Base-by-base conservation (phyloP, 192 early-diverging fungal genomes). In the Powellomyces hirtus region DNA sequence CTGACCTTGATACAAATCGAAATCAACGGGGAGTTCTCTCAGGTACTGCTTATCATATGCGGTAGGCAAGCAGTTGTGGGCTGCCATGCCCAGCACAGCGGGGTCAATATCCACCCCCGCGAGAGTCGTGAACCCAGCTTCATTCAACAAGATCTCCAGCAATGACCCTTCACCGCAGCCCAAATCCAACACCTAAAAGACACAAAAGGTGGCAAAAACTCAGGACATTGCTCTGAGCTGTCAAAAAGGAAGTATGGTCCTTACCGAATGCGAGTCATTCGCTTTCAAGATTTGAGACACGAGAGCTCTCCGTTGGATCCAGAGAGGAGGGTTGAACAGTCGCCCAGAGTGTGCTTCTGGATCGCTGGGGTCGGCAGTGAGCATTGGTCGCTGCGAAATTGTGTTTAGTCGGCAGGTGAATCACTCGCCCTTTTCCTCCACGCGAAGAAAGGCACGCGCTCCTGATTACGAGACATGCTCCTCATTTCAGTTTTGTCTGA, bases 111-210 rank as follows among this genome's bases (percentile, higher is more conserved):
- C 93, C 49, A 97, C 70, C 7, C 93, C 92, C 38, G 71, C 81
- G 18, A 97, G 74, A 34, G 65, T 72, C 0, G 74, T 80, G 24
- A 93, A 86, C 37, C 73, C 78, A 42, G 77, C 59, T 64, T 88
- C 84, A 18, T 82, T 77, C 13, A 86, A 65, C 16, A 97, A 79
- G 51, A 89, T 87, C 11, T 84, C 75, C 4, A 91, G 70, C 45
- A 97, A 62, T 18, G 86, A 77, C 20, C 87, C 93, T 52, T 92
- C 91, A 42, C 95, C 95, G 74, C 93, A 95, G 0, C 95, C 95
- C 52, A 89, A 80, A 62, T 97, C 95, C 22, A 93, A 72, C n/a
- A 95, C 88, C 79, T 88, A 30, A 20, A 22, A 26, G 36, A 27
- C 24, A 18, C 7, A 13, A 0, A 31, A 0, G 7, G 7, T 64